Base-by-base conservation (phyloP, 768 basidiomycete genomes). In the Scleroderma citrinum region DNA sequence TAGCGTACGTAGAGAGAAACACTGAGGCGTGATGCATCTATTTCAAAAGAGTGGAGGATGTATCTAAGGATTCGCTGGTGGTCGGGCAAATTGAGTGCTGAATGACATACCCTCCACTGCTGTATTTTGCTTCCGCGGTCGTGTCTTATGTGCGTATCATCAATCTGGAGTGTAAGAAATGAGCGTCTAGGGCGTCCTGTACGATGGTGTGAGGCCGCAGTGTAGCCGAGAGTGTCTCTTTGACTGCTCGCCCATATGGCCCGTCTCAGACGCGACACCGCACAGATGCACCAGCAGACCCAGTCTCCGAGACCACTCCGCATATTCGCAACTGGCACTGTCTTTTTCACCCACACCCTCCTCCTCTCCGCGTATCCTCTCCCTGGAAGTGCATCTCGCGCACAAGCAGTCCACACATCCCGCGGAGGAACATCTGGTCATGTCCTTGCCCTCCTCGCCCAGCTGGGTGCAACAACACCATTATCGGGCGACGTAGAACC, bases 261-360 rank as follows among this genome's bases (percentile, higher is more conserved):
- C 5, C 64, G 64, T 29, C 54, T 66, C 1, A 63, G 64, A 11
- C 52, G 60, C 14, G 65, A 65, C 51, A 64, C 62, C 0, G 40
- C 45, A 21, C 51, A 48, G 31, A 39, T 48, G 20, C 45, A 24
- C 53, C 1, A 59, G 51, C 41, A 59, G 0, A 47, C 60, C 0
- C 10, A 29, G 5, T 3, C 29, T 12, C 16, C 63, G 43, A 70
- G 62, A 57, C 72, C 78, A n/a, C 72, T 88, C 16, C 83, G 87
- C 38, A 80, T 92, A 21, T 77, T 92, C 35, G 85, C 86, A 2
- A 82, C 83, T 12, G 89, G 89, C 13, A 87, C 89, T 10, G 76
- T 92, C 35, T 92, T 92, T 61, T 66, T 86, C 38, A 87, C 86
- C 5, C 82, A 90, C 62, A 83, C 81, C 0, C 76, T 92, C 43